Conservation (phyloP, 805 yeast species). For the Ogataea salicorniae region DNA sequence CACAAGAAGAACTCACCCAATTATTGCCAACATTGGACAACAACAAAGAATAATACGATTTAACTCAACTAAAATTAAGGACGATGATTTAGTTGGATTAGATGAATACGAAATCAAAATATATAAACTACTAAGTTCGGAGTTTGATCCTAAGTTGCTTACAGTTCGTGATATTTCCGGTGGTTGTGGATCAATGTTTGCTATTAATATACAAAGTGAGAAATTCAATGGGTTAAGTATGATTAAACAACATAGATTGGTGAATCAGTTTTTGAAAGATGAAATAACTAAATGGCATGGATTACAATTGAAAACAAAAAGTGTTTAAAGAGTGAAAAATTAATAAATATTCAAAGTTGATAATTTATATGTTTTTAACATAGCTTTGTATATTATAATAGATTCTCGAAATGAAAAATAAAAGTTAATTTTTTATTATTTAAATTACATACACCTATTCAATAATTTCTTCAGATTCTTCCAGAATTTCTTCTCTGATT, state of each 20-base stretch:
- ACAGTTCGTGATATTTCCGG: conserved; percentile 82
- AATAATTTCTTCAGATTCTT: conserved; percentile 66
- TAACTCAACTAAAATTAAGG: neutral
- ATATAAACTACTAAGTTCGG: conserved; percentile 46
- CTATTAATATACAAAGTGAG: conserved; percentile 68
- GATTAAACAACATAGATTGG: conserved; percentile 89
- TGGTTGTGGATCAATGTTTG: conserved; percentile 98
- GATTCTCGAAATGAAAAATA: no score
- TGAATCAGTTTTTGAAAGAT: conserved; percentile 72
- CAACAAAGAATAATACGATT: neutral
- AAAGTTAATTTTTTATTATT: no score
- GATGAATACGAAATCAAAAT: conserved; percentile 64
- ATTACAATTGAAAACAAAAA: conserved; percentile 73
- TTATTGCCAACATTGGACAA: neutral
- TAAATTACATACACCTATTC: no score
- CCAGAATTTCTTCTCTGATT: conserved; percentile 67
- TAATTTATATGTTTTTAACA: neutral
- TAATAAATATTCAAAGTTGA: no score
- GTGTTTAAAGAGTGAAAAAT: conserved; percentile 31
- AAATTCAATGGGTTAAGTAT: conserved; percentile 76
- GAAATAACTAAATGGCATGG: conserved; percentile 96
- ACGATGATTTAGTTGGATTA: conserved; percentile 22
- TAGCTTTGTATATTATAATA: neutral
- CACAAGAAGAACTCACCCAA: no score
- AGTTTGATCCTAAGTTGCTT: conserved; percentile 56